A percentile compares a stretch with the other conserved stretches of the same genome.
Evolutionary conservation across 345 rosid genomes (phyloP).

Genomic region (Boechera retrofracta): DNA sequence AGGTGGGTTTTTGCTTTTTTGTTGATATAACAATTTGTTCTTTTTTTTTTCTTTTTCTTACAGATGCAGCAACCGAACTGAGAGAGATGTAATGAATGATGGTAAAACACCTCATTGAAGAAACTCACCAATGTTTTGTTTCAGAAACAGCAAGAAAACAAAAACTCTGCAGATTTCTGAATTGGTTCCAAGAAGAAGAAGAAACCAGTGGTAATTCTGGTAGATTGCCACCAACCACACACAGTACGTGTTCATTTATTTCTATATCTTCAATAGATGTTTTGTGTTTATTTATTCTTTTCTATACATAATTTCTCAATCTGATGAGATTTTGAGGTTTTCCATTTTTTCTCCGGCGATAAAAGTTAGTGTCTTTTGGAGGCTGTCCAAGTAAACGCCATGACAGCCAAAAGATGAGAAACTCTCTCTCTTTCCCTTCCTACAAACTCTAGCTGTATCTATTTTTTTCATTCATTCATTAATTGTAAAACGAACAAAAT

Average conservation of each 20-base stretch:
- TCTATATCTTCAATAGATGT: slow-evolving; percentile 34
- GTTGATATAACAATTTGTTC: slow-evolving; percentile 9
- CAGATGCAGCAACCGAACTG: slow-evolving; percentile 48
- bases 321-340: slow-evolving; percentile 29
- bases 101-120: slow-evolving; percentile 38
- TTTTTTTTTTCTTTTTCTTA: background rate
- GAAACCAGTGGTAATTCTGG: slow-evolving; percentile 23
- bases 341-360: slow-evolving; percentile 30
- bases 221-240: slow-evolving; percentile 31
- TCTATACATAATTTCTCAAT: slow-evolving; percentile 23
- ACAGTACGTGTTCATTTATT: slow-evolving; percentile 30
- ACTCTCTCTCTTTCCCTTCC: slow-evolving; percentile 41
- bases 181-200: slow-evolving; percentile 39
- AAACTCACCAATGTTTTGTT: slow-evolving; percentile 7
- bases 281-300: slow-evolving; percentile 15
- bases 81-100: slow-evolving; percentile 40
- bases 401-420: slow-evolving; percentile 38
- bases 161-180: slow-evolving; percentile 30
- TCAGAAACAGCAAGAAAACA: slow-evolving; percentile 27
- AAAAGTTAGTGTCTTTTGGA: slow-evolving; percentile 31
- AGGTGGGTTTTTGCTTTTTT: background rate
- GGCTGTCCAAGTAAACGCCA: slow-evolving; percentile 42
- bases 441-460: slow-evolving; percentile 32
- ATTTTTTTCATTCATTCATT: slow-evolving; percentile 6
- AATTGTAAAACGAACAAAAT: slow-evolving; percentile 24